These are phyloP conservation scores for Leccinum subgranulosum DNA, from an alignment of 768 basidiomycete species.

Conservation along the genomic window DNA sequence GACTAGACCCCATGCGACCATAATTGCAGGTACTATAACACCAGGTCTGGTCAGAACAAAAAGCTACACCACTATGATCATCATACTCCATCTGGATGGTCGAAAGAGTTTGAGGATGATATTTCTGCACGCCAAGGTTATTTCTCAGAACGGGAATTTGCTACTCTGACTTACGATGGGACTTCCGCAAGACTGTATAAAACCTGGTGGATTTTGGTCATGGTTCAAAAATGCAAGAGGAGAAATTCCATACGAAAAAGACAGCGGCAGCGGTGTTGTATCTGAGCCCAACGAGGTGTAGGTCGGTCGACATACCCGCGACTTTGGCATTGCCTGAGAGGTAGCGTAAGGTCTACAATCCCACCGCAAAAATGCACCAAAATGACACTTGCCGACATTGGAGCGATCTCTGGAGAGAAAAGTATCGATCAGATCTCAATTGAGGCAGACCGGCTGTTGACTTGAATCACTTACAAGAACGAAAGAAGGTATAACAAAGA, in stretches of 20 bases:
- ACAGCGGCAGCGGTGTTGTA: constrained; percentile 39
- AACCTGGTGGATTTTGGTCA: constrained; percentile 19
- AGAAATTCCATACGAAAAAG: constrained; percentile 30
- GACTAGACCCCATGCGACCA: constrained; percentile 39
- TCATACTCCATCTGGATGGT: constrained; percentile 37
- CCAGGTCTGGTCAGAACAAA: constrained; percentile 6
- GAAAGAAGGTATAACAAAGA: constrained; percentile 45
- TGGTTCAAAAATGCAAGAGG: not conserved
- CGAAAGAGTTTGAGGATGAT: constrained; percentile 35
- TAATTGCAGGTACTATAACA: constrained; percentile 37
- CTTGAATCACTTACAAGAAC: constrained; percentile 38
- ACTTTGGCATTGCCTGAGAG: constrained; percentile 40
- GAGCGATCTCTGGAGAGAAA: constrained; percentile 36
- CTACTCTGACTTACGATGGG: constrained; percentile 31
- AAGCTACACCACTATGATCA: not conserved
- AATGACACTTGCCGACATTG: constrained; percentile 38
- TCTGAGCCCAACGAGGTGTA: constrained; percentile 31
- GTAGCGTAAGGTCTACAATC: not conserved
- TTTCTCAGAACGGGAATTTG: not conserved
- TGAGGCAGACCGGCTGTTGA: not conserved
- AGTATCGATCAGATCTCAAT: not conserved
- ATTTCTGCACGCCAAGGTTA: constrained; percentile 28
- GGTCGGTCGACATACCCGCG: constrained; percentile 42
- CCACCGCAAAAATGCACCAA: not conserved
- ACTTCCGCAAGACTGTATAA: constrained; percentile 38